Conservation (phyloP, 257 asterid genomes). For the Linderniella brevidens region DNA sequence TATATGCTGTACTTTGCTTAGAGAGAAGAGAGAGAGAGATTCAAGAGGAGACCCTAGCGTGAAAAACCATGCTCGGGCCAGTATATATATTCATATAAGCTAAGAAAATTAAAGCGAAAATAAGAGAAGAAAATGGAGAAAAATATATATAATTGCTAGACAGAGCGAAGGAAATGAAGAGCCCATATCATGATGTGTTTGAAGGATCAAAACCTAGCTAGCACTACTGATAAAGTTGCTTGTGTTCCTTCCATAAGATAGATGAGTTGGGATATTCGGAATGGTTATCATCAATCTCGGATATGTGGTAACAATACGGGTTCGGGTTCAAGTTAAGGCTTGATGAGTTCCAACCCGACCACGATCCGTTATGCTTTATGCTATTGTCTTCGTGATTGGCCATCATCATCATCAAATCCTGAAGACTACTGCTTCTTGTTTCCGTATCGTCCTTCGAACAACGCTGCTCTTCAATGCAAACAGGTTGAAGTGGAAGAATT, state of each 20-base stretch:
- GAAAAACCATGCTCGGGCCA: no score
- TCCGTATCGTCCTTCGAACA: conserved; percentile 4
- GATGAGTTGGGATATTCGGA: conserved; percentile 22
- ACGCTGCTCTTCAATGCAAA: no score
- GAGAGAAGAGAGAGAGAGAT: background rate
- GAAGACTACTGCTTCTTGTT: conserved; percentile 18
- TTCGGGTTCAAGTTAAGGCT: conserved; percentile 15
- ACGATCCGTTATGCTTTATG: no score
- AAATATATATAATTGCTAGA: conserved; percentile 16
- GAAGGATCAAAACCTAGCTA: conserved; percentile 35
- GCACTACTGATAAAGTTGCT: conserved; percentile 10
- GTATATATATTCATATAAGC: background rate
- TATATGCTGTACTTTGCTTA: background rate
- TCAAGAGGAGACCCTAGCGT: background rate
- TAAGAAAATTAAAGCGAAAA: conserved; percentile 9
- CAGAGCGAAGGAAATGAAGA: conserved; percentile 37
- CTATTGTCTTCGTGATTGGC: no score
- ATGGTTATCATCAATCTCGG: background rate
- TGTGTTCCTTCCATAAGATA: conserved; percentile 30
- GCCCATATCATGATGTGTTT: conserved; percentile 14
- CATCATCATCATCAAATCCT: conserved; percentile 5
- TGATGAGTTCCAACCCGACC: background rate
- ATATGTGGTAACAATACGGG: conserved; percentile 5
- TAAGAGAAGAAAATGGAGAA: background rate
- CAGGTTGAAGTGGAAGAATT: no score